A percentile compares a stretch with the other conserved stretches of the same genome.
phyloP scores from a whole-genome alignment of 2,329 filamentous ascomycete genomes.

The Colletotrichum sidae region DNA sequence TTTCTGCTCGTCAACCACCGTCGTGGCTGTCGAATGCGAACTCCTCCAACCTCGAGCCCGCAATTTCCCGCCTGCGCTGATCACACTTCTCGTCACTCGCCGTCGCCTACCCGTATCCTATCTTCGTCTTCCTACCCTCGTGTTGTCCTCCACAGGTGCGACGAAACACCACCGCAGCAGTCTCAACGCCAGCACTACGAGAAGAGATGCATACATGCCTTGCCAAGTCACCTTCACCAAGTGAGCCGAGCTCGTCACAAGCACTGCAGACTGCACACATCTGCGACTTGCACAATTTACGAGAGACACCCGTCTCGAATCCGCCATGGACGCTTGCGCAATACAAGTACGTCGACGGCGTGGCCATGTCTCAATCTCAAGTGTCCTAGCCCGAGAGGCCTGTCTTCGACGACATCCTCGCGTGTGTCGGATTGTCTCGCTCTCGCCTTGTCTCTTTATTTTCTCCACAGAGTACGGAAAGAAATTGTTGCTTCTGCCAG shows the following conservation, averaged over 20 bases:
- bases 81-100: conserved; percentile 23
- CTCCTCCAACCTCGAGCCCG: conserved; percentile 25
- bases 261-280: too few species aligned
- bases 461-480: not conserved
- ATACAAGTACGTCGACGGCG: too few species aligned
- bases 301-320: too few species aligned
- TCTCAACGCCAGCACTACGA: not conserved
- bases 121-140: not conserved
- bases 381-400: not conserved
- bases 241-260: too few species aligned
- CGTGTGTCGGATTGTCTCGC: conserved; percentile 14
- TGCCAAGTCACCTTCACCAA: too few species aligned
- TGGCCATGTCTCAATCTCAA: not conserved
- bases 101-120: conserved; percentile 16
- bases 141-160: not conserved
- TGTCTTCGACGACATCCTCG: not conserved
- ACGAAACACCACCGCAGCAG: conserved; percentile 3
- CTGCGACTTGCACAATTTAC: too few species aligned
- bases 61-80: conserved; percentile 37
- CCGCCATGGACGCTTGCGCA: too few species aligned
- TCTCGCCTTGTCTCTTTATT: conserved; percentile 9
- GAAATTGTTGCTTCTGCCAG: conserved; percentile 5
- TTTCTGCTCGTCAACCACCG: not conserved
- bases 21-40: conserved; percentile 27
- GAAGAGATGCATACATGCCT: too few species aligned